Evolutionary conservation across 495 filamentous ascomycete species (phyloP).

Genomic region (Lophiostoma macrostomum): DNA sequence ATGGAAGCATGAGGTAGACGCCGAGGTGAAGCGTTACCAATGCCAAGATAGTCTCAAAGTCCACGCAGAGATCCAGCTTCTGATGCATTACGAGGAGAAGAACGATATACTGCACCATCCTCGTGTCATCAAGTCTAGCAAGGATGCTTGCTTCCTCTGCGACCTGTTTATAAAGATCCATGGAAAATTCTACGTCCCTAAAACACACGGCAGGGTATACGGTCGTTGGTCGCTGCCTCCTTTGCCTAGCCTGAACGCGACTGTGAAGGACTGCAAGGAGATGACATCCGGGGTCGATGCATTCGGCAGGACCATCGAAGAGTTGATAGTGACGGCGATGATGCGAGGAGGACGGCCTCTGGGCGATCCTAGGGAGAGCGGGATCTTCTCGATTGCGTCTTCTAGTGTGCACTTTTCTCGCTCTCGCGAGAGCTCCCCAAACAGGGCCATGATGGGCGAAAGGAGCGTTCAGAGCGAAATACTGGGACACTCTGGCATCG

Average conservation of each 20-base stretch:
- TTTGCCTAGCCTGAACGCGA: not conserved
- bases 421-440: no score
- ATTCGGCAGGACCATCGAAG: constrained; percentile 1
- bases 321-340: not conserved
- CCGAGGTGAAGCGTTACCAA: not conserved
- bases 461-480: no score
- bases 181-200: constrained; percentile 16
- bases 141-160: constrained; percentile 28
- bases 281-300: not conserved
- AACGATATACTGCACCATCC: not conserved
- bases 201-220: constrained; percentile 25
- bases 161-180: constrained; percentile 24
- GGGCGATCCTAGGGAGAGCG: constrained; percentile 11
- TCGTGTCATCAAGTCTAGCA: constrained; percentile 19
- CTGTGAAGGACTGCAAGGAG: not conserved
- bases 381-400: constrained; percentile 5
- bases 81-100: constrained; percentile 18
- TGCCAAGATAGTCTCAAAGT: not conserved
- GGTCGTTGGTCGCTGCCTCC: constrained; percentile 22
- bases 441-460: no score
- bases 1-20: not conserved
- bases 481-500: no score
- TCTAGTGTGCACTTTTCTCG: no score
- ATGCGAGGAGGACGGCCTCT: not conserved
- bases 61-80: constrained; percentile 30